phyloP scores from a whole-genome alignment of 1,284 basidiomycete genomes.

The Marasmius sp. region DNA sequence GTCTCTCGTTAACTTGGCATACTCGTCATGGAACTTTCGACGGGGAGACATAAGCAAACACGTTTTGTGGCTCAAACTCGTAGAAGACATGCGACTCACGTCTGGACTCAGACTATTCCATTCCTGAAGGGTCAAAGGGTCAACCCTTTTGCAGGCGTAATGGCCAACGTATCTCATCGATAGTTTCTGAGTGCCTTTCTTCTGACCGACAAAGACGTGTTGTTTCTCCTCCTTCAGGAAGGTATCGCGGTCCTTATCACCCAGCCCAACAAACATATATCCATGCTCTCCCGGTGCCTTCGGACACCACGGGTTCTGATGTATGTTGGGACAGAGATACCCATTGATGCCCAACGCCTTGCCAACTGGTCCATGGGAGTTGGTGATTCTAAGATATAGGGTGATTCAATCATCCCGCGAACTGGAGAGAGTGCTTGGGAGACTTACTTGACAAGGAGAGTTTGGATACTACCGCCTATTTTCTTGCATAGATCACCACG shows the following conservation, averaged over 20 bases:
- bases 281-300: constrained; percentile 39
- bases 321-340: constrained; percentile 40
- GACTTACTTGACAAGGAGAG: not conserved
- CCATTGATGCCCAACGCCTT: constrained; percentile 28
- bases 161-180: constrained; percentile 36
- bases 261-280: constrained; percentile 47
- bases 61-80: not conserved
- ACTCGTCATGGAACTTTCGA: constrained; percentile 32
- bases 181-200: constrained; percentile 15
- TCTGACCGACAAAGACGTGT: constrained; percentile 39
- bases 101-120: constrained; percentile 35
- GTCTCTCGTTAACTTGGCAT: constrained; percentile 34
- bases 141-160: constrained; percentile 35
- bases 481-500: not conserved
- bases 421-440: not conserved
- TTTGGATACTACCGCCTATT: not conserved
- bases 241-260: constrained; percentile 30
- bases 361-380: constrained; percentile 24
- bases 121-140: constrained; percentile 34
- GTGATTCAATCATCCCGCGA: not conserved
- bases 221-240: constrained; percentile 33
- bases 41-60: not conserved
- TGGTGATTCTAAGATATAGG: constrained; percentile 21
- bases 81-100: constrained; percentile 21
- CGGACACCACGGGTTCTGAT: constrained; percentile 47